These are phyloP conservation scores for Magnaporthales sp. DNA, from an alignment of 2,329 filamentous ascomycete genomes.

Conservation along the genomic window DNA sequence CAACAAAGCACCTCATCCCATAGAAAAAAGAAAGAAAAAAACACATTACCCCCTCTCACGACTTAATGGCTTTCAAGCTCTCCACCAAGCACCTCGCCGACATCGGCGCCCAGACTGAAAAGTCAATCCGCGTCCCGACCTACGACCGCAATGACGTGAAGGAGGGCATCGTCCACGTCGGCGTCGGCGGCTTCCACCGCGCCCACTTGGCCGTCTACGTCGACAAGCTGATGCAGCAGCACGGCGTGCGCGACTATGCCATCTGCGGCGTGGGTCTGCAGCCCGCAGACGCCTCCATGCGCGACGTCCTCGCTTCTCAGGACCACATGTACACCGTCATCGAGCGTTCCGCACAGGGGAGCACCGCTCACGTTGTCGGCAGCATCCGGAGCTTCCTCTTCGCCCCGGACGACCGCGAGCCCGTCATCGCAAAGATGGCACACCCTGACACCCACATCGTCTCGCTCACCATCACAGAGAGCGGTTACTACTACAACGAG, in stretches of 20 bases:
- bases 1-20: no score
- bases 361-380: conserved; percentile 36
- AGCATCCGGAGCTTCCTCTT: conserved; percentile 45
- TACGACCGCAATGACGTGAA: conserved; percentile 37
- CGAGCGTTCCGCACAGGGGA: conserved; percentile 43
- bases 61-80: conserved; percentile 22
- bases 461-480: conserved; percentile 46
- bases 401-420: conserved; percentile 40
- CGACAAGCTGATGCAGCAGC: conserved; percentile 36
- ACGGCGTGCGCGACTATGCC: conserved; percentile 34
- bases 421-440: conserved; percentile 46
- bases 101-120: conserved; percentile 15
- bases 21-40: not conserved
- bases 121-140: conserved; percentile 26
- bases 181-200: conserved; percentile 46
- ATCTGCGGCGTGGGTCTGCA: conserved; percentile 44
- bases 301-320: conserved; percentile 36
- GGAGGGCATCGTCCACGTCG: conserved; percentile 45
- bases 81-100: conserved; percentile 27
- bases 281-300: conserved; percentile 40
- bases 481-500: conserved; percentile 49
- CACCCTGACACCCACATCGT: conserved; percentile 44
- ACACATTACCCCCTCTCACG: not conserved
- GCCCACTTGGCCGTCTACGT: conserved; percentile 44
- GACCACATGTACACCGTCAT: conserved; percentile 45